Evolutionary conservation across 768 basidiomycete genomes (phyloP).

Genomic region (Suillus tomentosus): DNA sequence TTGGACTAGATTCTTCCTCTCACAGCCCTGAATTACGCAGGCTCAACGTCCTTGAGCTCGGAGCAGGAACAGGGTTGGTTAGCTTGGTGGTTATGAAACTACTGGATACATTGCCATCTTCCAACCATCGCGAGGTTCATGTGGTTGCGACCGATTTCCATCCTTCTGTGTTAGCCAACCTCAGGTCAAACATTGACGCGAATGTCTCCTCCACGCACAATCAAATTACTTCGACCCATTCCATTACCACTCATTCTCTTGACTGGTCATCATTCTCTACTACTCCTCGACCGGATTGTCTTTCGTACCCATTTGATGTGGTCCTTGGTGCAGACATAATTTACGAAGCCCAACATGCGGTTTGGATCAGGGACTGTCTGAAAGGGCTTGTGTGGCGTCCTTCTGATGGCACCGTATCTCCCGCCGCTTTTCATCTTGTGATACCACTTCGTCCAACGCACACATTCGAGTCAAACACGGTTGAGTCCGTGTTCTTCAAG

Average conservation of each 20-base stretch:
- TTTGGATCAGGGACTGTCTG: conserved; percentile 49
- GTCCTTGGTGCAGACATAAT: conserved; percentile 56
- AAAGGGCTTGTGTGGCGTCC: conserved; percentile 37
- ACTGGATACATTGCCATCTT: conserved; percentile 16
- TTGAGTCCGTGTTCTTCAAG: conserved; percentile 56
- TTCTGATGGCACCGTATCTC: not conserved
- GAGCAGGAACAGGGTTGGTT: conserved; percentile 60
- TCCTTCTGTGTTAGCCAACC: conserved; percentile 48
- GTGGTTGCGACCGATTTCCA: conserved; percentile 54
- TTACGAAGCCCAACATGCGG: conserved; percentile 51
- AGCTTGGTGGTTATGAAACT: conserved; percentile 43
- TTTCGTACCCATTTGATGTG: conserved; percentile 45
- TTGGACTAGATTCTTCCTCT: conserved; percentile 38
- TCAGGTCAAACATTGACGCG: conserved; percentile 41
- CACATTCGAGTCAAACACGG: conserved; percentile 52
- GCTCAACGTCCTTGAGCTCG: conserved; percentile 53
- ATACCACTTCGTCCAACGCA: conserved; percentile 76
- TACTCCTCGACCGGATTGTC: conserved; percentile 19
- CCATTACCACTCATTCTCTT: conserved; percentile 32
- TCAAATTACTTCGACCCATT: conserved; percentile 8
- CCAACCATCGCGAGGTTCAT: conserved; percentile 15
- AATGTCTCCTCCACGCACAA: conserved; percentile 32
- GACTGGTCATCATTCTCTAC: conserved; percentile 41
- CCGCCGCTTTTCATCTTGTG: conserved; percentile 62
- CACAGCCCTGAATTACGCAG: not conserved